Evolutionary conservation across 73 alveolate species (phyloP), one percentile per base, ranked within the genome.

Genomic region (Symbiodinium pilosum): DNA sequence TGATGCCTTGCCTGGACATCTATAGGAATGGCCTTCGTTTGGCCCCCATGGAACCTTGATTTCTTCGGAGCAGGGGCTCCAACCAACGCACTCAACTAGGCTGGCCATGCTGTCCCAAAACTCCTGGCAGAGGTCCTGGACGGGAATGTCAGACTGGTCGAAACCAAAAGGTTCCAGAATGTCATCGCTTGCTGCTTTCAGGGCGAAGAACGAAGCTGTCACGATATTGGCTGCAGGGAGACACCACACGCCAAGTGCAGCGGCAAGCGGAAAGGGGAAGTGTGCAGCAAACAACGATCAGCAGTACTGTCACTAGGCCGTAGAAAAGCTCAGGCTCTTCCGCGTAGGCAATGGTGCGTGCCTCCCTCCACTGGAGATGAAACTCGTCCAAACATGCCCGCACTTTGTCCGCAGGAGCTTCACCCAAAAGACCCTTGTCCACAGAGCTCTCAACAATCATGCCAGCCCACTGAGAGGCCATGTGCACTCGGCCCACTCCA

Each of bases 181-280:
- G 21, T 69, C 40, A 32, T 18, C 84, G 30, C 38, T 28, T 69
- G 84, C 84, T 32, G 40, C 42, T 40, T 69, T 3, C 84, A 69
- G 30, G 0, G 84, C 36, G 32, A 69, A 69, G 40, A 69, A 3
- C 14, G 84, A 26, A 26, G 30, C 3, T 40, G 84, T 1, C 44
- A 69, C 42, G 42, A 32, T 9, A 7, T 26, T 4, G 84, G 84
- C 84, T 40, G 32, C 84, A 28, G 84, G 84, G 20, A 1, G 9
- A 40, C 84, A 69, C 84, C 84, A 69, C 2, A 18, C 84, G 20
- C 32, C 84, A 34, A 69, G 84, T 7, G 21, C 11, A 69, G 84
- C 84, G 18, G 84, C 84, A 34, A 69, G 84, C 30, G 84, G 84
- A 28, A 69, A 69, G 18, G 84, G 84, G 84, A 69, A n/a, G 84